These are phyloP conservation scores for Tetragonia tetragonoides DNA, from an alignment of 148 eudicot species.

Conservation along the genomic window DNA sequence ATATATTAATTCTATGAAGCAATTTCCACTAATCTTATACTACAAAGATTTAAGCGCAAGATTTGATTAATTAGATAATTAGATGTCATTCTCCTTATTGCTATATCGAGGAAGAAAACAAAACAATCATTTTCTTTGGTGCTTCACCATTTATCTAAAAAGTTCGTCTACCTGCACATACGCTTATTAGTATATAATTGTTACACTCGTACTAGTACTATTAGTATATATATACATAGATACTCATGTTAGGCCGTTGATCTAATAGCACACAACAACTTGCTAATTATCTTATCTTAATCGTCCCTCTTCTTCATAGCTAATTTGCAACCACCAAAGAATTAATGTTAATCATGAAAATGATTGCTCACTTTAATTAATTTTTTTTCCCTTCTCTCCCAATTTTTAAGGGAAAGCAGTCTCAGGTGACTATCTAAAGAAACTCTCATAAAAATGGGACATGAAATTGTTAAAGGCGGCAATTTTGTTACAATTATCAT, in stretches of 20 bases:
- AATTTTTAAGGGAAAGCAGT: too few species aligned
- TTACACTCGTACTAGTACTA: not conserved
- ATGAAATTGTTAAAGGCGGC: too few species aligned
- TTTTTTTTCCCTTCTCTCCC: not conserved
- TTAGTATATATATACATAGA: not conserved
- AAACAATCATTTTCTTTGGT: slow-evolving; percentile 14
- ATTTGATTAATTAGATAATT: not conserved
- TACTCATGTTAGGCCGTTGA: not conserved
- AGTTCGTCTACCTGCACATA: not conserved
- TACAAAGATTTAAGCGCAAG: not conserved
- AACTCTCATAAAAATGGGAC: too few species aligned
- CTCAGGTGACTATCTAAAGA: too few species aligned
- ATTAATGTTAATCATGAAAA: not conserved
- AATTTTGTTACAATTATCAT: too few species aligned
- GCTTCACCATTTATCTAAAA: not conserved
- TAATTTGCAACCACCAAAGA: slow-evolving; percentile 3
- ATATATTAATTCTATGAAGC: not conserved
- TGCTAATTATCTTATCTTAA: not conserved
- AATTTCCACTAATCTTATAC: not conserved
- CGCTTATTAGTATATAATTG: not conserved
- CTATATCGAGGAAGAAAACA: slow-evolving; percentile 13
- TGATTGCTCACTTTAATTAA: not conserved
- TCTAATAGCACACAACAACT: not conserved
- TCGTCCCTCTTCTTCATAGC: not conserved
- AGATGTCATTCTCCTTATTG: not conserved